These are phyloP conservation scores for Claviceps monticola DNA, from an alignment of 2,329 filamentous ascomycete species.

Conservation along the genomic window DNA sequence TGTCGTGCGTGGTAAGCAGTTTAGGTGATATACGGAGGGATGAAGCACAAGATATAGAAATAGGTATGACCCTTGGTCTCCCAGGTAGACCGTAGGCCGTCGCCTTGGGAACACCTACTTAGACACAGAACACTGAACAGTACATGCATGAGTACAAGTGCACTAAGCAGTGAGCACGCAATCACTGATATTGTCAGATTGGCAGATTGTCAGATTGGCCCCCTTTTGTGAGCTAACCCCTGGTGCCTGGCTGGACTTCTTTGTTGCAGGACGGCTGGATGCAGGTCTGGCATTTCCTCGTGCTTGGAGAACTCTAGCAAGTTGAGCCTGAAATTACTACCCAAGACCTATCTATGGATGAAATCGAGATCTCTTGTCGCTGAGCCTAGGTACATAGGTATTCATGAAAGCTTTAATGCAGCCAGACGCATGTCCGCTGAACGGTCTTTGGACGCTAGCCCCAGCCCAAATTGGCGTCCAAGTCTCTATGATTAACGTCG, in stretches of 20 bases:
- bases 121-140: too few relatives aligned
- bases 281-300: constrained; percentile 2
- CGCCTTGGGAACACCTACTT: too few relatives aligned
- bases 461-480: not conserved
- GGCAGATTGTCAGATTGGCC: not conserved
- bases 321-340: not conserved
- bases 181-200: not conserved
- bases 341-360: not conserved
- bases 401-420: not conserved
- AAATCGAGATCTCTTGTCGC: not conserved
- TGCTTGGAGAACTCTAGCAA: not conserved
- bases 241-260: not conserved
- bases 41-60: too few relatives aligned
- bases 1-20: too few relatives aligned
- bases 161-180: not conserved
- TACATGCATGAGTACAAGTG: too few relatives aligned
- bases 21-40: too few relatives aligned
- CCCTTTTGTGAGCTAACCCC: not conserved
- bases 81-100: too few relatives aligned
- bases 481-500: not conserved
- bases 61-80: too few relatives aligned
- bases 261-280: constrained; percentile 1
- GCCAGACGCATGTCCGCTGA: not conserved
- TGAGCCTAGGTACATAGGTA: not conserved
- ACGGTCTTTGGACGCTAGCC: not conserved